Conservation (phyloP, 2,329 filamentous ascomycete genomes). For the Xylaria polymorpha region DNA sequence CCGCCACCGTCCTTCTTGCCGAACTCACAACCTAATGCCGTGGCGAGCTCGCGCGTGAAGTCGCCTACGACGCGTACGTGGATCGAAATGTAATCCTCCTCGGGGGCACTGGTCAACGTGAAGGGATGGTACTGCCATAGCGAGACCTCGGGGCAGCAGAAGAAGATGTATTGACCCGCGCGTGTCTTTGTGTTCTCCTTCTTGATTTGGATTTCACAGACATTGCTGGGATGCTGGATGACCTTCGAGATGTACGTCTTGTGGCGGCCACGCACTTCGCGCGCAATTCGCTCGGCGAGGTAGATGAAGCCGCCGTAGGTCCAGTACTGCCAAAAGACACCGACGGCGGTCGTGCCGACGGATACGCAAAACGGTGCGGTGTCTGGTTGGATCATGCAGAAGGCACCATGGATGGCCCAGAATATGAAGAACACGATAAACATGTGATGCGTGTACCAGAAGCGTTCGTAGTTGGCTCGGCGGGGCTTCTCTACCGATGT, state of each 20-base stretch:
- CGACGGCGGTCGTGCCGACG: conserved; percentile 71
- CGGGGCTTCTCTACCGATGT: conserved; percentile 83
- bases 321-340: conserved; percentile 92
- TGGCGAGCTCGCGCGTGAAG: conserved; percentile 78
- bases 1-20: conserved; percentile 61
- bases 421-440: conserved; percentile 91
- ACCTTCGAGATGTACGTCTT: conserved; percentile 91
- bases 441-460: conserved; percentile 92
- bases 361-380: conserved; percentile 81
- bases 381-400: conserved; percentile 91
- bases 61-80: conserved; percentile 86
- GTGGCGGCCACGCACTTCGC: conserved; percentile 82
- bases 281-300: conserved; percentile 80
- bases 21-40: conserved; percentile 80
- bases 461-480: conserved; percentile 85
- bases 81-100: conserved; percentile 90
- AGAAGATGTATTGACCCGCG: conserved; percentile 88
- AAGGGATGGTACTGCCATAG: conserved; percentile 92
- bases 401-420: conserved; percentile 89
- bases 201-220: conserved; percentile 92
- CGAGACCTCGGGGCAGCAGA: conserved; percentile 87
- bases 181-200: conserved; percentile 86
- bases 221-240: conserved; percentile 88
- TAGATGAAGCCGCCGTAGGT: conserved; percentile 86
- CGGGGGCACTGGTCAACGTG: conserved; percentile 85